A percentile compares a stretch with the other conserved stretches of the same genome.
Conservation (phyloP, 805 yeast species). For the Isabelozyma heimii region DNA sequence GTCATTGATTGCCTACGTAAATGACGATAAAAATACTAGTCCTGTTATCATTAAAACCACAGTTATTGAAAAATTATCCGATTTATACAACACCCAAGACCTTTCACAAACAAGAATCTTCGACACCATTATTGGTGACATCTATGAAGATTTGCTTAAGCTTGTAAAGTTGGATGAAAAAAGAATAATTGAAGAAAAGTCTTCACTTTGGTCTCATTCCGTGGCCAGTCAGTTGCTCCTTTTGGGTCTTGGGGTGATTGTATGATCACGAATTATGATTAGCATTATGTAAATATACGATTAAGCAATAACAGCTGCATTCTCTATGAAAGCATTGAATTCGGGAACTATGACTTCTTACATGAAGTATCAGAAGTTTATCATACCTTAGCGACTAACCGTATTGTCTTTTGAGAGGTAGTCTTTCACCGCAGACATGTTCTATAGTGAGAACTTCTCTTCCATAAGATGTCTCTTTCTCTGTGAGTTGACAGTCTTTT, state of each 20-base stretch:
- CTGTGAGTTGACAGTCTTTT: no score
- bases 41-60: conserved; percentile 39
- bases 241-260: conserved; percentile 60
- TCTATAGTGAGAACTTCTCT: no score
- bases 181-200: conserved; percentile 41
- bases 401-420: neutral
- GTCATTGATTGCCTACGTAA: conserved; percentile 60
- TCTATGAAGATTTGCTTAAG: conserved; percentile 54
- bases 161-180: conserved; percentile 56
- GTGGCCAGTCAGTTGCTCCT: conserved; percentile 56
- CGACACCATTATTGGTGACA: conserved; percentile 52
- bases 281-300: neutral
- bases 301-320: no score
- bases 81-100: conserved; percentile 34
- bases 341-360: no score
- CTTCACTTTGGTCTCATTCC: conserved; percentile 56
- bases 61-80: conserved; percentile 38
- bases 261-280: conserved; percentile 19
- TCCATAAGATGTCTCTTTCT: no score
- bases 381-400: neutral
- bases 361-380: no score
- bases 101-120: conserved; percentile 44
- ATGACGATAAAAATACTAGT: conserved; percentile 25
- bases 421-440: no score
- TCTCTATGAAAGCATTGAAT: no score